Percentiles rank a stretch among this genome's conserved stretches.
Evolutionary conservation across 2,329 filamentous ascomycete genomes (phyloP).

Genomic region (Atkinsonella hypoxylon): DNA sequence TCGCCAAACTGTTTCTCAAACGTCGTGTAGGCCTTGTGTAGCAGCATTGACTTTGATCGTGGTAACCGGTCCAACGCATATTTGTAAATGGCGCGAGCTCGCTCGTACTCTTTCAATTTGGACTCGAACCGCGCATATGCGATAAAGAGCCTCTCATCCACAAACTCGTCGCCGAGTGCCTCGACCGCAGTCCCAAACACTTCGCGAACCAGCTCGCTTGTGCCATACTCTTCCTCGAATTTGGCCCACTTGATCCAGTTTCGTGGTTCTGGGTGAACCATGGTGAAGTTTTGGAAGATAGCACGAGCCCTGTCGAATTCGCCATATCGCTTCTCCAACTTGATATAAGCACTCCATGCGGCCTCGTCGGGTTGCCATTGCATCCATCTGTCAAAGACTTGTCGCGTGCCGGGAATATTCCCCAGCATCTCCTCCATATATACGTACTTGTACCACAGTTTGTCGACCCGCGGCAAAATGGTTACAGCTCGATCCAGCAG

Average conservation of each 20-base stretch:
- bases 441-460: slow-evolving; percentile 98
- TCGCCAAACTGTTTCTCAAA: slow-evolving; percentile 99
- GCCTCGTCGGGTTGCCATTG: slow-evolving; percentile 94
- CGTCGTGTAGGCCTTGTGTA: slow-evolving; percentile 91
- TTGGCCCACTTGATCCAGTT: slow-evolving; percentile 99
- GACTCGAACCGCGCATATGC: slow-evolving; percentile 92
- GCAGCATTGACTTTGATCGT: slow-evolving; percentile 66
- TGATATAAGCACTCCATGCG: slow-evolving; percentile 93
- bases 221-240: slow-evolving; percentile 93
- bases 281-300: slow-evolving; percentile 81
- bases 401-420: slow-evolving; percentile 81
- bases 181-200: slow-evolving; percentile 86
- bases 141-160: slow-evolving; percentile 92
- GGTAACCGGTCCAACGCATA: slow-evolving; percentile 88
- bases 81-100: slow-evolving; percentile 89
- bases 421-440: slow-evolving; percentile 98
- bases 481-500: slow-evolving; percentile 90
- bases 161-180: slow-evolving; percentile 82
- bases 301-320: slow-evolving; percentile 84
- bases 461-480: slow-evolving; percentile 80
- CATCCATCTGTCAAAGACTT: slow-evolving; percentile 98
- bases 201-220: slow-evolving; percentile 80
- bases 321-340: slow-evolving; percentile 87
- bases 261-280: slow-evolving; percentile 84
- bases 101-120: slow-evolving; percentile 89